These are phyloP conservation scores for Tylopilus sp. DNA, from an alignment of 768 basidiomycete species.

Conservation along the genomic window DNA sequence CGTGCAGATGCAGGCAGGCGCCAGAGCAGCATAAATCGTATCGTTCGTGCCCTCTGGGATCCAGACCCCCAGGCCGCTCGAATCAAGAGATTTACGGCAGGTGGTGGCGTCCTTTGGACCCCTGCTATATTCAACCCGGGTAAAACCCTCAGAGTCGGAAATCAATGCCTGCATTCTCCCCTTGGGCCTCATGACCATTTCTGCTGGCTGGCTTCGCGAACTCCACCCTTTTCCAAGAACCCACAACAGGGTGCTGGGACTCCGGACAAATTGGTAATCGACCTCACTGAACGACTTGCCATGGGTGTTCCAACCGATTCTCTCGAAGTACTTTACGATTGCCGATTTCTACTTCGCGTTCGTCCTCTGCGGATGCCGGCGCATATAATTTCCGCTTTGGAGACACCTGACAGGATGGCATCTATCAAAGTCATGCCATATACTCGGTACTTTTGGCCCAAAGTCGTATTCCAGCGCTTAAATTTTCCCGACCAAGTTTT, in stretches of 20 bases:
- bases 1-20: constrained; percentile 60
- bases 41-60: constrained; percentile 49
- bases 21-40: constrained; percentile 40
- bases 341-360: constrained; percentile 57
- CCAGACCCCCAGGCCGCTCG: constrained; percentile 25
- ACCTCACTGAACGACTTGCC: constrained; percentile 38
- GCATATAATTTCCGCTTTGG: constrained; percentile 30
- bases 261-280: constrained; percentile 32
- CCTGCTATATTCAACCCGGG: constrained; percentile 41
- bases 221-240: constrained; percentile 42
- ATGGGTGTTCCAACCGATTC: constrained; percentile 12
- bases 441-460: constrained; percentile 48
- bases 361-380: constrained; percentile 41
- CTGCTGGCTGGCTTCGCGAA: constrained; percentile 64
- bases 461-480: constrained; percentile 33
- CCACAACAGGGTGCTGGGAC: constrained; percentile 26
- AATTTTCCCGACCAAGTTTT: constrained; percentile 20
- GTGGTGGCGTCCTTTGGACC: constrained; percentile 62
- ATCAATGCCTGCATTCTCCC: constrained; percentile 10
- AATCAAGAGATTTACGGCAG: constrained; percentile 45
- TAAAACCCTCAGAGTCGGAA: constrained; percentile 18
- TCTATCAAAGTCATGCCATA: constrained; percentile 36
- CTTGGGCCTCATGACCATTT: constrained; percentile 24
- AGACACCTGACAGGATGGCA: constrained; percentile 12
- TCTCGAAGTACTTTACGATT: constrained; percentile 55